Percentiles rank a stretch among this genome's conserved stretches.
phyloP scores from a whole-genome alignment of 257 asterid species.

The Lithospermum erythrorhizon region DNA sequence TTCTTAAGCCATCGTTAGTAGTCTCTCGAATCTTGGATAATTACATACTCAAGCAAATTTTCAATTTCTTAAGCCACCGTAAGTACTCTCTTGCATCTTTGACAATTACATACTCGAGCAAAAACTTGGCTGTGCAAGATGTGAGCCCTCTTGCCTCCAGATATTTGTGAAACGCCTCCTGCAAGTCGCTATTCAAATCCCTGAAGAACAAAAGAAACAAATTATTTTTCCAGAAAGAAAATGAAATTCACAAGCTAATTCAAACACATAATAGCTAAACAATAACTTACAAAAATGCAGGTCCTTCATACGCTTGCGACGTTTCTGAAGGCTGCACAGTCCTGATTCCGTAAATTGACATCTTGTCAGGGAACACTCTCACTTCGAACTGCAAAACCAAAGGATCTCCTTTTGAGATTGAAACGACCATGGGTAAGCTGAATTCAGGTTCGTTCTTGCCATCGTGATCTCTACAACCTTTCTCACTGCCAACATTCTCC shows the following conservation, averaged over 20 bases:
- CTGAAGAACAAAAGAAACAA: no score
- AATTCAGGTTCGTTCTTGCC: conserved; percentile 7
- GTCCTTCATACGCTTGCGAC: no score
- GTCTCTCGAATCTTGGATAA: conserved; percentile 17
- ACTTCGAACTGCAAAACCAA: conserved; percentile 14
- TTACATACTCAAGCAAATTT: conserved; percentile 14
- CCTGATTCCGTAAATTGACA: conserved; percentile 7
- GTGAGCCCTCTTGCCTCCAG: conserved; percentile 21
- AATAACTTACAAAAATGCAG: no score
- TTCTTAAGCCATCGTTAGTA: conserved; percentile 13
- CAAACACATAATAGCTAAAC: no score
- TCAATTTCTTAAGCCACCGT: conserved; percentile 11
- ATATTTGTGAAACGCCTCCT: conserved; percentile 11
- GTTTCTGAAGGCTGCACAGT: no score
- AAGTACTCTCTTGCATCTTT: conserved; percentile 19
- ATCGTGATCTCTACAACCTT: not conserved
- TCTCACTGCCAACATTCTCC: not conserved
- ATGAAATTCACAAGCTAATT: no score
- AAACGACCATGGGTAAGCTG: conserved; percentile 7
- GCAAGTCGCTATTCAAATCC: no score
- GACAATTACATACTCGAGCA: conserved; percentile 17
- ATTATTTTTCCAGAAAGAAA: no score
- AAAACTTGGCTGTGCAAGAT: conserved; percentile 11
- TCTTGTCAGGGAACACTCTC: conserved; percentile 10
- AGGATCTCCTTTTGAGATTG: conserved; percentile 14